A percentile compares a stretch with the other conserved stretches of the same genome.
phyloP scores from a whole-genome alignment of 352 stramenopile species.

The Phytophthora chlamydospora region DNA sequence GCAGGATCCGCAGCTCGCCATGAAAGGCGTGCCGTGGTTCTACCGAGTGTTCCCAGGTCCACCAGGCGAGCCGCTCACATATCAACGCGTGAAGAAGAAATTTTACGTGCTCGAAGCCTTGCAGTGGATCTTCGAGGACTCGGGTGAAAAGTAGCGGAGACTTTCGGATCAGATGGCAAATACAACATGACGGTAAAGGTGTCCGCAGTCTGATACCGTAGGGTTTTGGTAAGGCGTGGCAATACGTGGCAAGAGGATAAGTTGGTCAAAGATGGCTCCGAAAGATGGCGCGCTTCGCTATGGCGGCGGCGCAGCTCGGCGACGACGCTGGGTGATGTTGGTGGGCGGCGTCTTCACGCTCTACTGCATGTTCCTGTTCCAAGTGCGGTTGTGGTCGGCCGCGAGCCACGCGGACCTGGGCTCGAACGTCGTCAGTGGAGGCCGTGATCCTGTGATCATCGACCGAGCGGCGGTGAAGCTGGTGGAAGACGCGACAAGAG shows the following conservation, averaged over 20 bases:
- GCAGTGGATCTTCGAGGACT: constrained; percentile 34
- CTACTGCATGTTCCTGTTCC: constrained; percentile 34
- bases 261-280: constrained; percentile 10
- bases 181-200: constrained; percentile 9
- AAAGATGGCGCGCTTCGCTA: constrained; percentile 17
- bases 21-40: constrained; percentile 72
- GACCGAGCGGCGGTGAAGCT: constrained; percentile 10
- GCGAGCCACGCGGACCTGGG: constrained; percentile 29
- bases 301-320: constrained; percentile 11
- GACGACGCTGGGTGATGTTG: constrained; percentile 26
- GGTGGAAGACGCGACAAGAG: constrained; percentile 2
- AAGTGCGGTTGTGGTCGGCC: constrained; percentile 34
- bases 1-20: constrained; percentile 47
- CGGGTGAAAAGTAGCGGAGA: constrained; percentile 11
- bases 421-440: constrained; percentile 30
- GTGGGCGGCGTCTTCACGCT: constrained; percentile 14
- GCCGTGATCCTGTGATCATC: constrained; percentile 5
- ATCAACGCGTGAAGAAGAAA: constrained; percentile 42
- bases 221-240: constrained; percentile 14
- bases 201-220: neutral
- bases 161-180: constrained; percentile 13
- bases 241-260: constrained; percentile 10
- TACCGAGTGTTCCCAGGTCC: constrained; percentile 49
- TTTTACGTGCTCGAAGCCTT: constrained; percentile 44
- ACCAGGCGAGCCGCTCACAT: constrained; percentile 34